Base-by-base conservation (phyloP, 169 alveolate genomes). In the Perkinsus marinus region DNA sequence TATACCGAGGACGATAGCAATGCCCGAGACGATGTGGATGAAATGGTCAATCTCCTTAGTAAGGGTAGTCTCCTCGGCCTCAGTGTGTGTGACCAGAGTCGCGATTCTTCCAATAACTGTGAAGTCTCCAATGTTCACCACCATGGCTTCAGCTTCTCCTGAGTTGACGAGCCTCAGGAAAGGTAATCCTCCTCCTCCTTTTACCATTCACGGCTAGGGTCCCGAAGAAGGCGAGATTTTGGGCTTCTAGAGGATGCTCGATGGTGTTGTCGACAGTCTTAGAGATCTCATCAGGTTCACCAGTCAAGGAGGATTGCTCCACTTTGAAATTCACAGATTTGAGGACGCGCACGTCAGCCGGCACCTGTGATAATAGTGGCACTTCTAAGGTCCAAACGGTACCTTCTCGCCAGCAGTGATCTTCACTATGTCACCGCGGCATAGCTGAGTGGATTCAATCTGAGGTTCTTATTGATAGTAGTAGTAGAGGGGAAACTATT, bases 21-120 rank as follows among this genome's bases (percentile, higher is more conserved):
- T 93, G 38, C 93, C 93, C 39, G 97, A 94, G 90, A 96, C 95
- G 89, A 95, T 91, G 90, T 95, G 95, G 90, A 96, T 95, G 93
- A 96, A 96, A 92, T 96, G 93, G 91, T 95, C 94, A 34, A 96
- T 95, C 94, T 96, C 98, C 68, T 90, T 93, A 90, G 96, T 94
- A 68, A 96, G 92, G 68, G 97, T 95, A 79, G 97, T 94, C 91
- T 96, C 97, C 41, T 91, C 95, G 39, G 94, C 90, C 90, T 94
- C 94, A 36, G 97, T 96, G 68, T 94, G 91, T 37, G 93, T 92
- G 68, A 97, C 97, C 16, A 96, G 93, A 89, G 95, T 94, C 0
- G 97, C 98, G 89, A 96, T 96, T 92, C 95, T 93, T 0, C 98
- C 97, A 92, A 96, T 95, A 19, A 96, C 96, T 79, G 98, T 96